phyloP scores from a whole-genome alignment of 2,329 filamentous ascomycete genomes.

The Paraphoma chrysanthemicola region DNA sequence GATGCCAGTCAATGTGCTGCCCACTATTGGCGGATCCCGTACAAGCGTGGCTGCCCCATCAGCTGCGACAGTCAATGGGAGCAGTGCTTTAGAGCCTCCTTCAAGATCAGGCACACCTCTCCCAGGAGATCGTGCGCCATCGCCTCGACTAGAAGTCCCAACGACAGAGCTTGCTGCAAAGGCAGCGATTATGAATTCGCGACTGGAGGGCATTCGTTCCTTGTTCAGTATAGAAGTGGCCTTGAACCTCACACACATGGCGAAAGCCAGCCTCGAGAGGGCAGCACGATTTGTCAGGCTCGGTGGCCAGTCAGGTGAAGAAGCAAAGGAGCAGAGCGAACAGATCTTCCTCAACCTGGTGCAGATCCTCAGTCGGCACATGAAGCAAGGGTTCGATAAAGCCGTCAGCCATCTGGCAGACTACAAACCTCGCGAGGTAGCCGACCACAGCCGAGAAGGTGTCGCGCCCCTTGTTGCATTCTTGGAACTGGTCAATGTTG shows the following conservation, averaged over 20 bases:
- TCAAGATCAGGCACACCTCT: constrained; percentile 48
- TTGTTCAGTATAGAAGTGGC: constrained; percentile 97
- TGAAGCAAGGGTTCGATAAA: constrained; percentile 92
- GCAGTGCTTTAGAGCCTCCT: constrained; percentile 35
- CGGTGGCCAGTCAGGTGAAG: constrained; percentile 79
- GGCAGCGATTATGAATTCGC: constrained; percentile 94
- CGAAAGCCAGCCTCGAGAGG: constrained; percentile 86
- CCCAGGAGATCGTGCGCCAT: constrained; percentile 43
- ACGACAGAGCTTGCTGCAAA: constrained; percentile 94
- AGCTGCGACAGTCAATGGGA: constrained; percentile 31
- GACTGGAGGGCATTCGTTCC: constrained; percentile 91
- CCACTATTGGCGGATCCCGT: constrained; percentile 61
- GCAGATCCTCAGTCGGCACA: constrained; percentile 81
- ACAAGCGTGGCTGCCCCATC: constrained; percentile 46
- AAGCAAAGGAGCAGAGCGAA: constrained; percentile 87
- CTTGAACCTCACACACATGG: constrained; percentile 83
- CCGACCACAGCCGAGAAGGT: constrained; percentile 71
- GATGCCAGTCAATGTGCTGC: constrained; percentile 94
- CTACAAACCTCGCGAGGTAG: constrained; percentile 88
- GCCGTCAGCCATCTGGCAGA: constrained; percentile 88
- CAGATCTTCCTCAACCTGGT: constrained; percentile 86
- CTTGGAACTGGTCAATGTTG: constrained; percentile 95
- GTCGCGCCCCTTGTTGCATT: constrained; percentile 95
- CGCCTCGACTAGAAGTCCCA: constrained; percentile 67
- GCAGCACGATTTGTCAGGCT: constrained; percentile 82